Conservation (phyloP, 78 protist species). For the Anaeramoeba flamelloides region DNA sequence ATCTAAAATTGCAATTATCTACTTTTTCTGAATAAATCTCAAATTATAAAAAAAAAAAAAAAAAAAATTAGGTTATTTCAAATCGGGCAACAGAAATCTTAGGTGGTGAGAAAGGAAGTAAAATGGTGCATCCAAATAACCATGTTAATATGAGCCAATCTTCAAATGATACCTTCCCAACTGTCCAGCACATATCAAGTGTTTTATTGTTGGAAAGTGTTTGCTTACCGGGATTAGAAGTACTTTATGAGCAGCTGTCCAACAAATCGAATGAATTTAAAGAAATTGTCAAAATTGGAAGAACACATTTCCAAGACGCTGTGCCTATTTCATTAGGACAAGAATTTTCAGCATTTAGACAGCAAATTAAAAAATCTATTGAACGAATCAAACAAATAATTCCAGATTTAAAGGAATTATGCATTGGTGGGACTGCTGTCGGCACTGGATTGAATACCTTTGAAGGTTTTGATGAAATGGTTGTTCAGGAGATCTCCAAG, state of each 20-base stretch:
- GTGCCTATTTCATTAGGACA: conserved; percentile 78
- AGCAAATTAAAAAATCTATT: conserved; percentile 51
- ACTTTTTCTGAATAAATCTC: too few relatives aligned
- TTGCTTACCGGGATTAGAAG: conserved; percentile 41
- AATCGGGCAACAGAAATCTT: conserved; percentile 57
- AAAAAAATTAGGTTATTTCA: too few relatives aligned
- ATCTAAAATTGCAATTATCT: too few relatives aligned
- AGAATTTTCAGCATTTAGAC: conserved; percentile 65
- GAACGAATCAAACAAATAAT: conserved; percentile 34
- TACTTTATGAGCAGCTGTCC: conserved; percentile 25
- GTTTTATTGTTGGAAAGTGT: conserved; percentile 16
- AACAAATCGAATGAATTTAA: conserved; percentile 43
- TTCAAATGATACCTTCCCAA: conserved; percentile 84
- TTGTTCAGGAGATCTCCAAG: conserved; percentile 36
- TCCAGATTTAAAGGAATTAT: conserved; percentile 45
- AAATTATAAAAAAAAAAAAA: too few relatives aligned
- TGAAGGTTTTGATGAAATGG: conserved; percentile 47
- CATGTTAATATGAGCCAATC: conserved; percentile 78
- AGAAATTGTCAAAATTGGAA: conserved; percentile 65
- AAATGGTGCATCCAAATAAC: conserved; percentile 83
- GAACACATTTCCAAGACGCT: conserved; percentile 85
- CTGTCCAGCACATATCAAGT: conserved; percentile 82
- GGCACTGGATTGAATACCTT: conserved; percentile 74
- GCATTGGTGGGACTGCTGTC: conserved; percentile 90
- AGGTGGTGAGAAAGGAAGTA: conserved; percentile 59